Evolutionary conservation across 106 monocot genomes (phyloP), one percentile per base, ranked within the genome.

Genomic region (Dendrobium nobile): DNA sequence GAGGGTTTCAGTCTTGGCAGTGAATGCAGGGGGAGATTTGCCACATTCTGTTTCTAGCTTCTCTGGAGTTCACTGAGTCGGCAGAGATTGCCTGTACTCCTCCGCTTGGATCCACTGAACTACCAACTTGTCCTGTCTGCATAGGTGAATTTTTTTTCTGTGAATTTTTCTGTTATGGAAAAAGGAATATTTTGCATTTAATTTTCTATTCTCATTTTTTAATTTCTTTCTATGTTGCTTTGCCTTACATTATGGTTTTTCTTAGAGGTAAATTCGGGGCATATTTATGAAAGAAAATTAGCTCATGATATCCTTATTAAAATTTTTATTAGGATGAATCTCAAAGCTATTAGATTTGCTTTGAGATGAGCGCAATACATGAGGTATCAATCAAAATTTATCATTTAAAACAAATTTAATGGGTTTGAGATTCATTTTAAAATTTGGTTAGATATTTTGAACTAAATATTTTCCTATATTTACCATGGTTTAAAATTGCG

Each of bases 51-150:
- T 98, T 92, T 80, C 6, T 89, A 77, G 82, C 55, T 8, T 84
- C 92, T 6, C 87, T 89, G 67, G 92, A 94, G 84, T 92, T 77
- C 79, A 94, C 91, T 1, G 84, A 86, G 26, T 92, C 89, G 7
- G 79, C 77, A 24, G 86, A 95, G 75, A 70, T 88, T 67, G 94
- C 89, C 7, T 42, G 44, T 20, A 89, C 81, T 82, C 86, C 96
- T 78, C 92, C 89, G 9, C 51, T 44, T 76, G 92, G 97, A 27
- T 94, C 77, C 18, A 89, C 86, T 2, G 97, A 94, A 84, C 80
- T 98, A 72, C 97, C 97, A 6, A 89, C 88, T 7, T 98, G 97
- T 79, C 92, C 94, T 51, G 88, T 98, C 61, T 98, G 97, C 80
- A 88, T 98, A 37, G 96, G 96, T 94, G 70, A 85, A 31, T 31